Evolutionary conservation across 2,329 filamentous ascomycete species (phyloP).

Genomic region (Colletotrichum sp.): DNA sequence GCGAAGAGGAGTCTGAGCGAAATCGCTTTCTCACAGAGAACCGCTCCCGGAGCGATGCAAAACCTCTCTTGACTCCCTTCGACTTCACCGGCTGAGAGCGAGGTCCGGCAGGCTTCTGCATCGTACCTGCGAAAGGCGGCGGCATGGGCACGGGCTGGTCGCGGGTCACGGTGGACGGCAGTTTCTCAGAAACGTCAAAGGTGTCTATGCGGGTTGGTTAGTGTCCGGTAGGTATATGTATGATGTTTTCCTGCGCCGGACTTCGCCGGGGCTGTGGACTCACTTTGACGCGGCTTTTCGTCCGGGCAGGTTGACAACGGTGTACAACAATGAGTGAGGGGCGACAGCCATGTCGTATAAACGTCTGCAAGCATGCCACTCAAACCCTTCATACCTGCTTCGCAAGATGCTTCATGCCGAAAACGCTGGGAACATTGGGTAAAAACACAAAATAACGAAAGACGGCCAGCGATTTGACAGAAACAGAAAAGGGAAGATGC

Average conservation of each 20-base stretch:
- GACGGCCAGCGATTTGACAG: constrained; percentile 21
- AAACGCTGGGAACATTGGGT: neutral
- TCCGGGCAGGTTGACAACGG: constrained; percentile 42
- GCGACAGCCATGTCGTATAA: constrained; percentile 52
- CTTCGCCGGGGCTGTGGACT: constrained; percentile 25
- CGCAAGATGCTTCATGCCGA: constrained; percentile 17
- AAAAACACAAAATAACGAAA: constrained; percentile 12
- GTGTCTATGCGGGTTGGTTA: constrained; percentile 24
- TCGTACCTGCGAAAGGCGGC: constrained; percentile 30
- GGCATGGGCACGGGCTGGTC: constrained; percentile 35
- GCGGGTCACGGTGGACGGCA: constrained; percentile 29
- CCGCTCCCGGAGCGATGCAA: constrained; percentile 42
- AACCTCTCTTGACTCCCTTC: constrained; percentile 39
- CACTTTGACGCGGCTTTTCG: constrained; percentile 44
- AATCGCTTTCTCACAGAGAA: constrained; percentile 53
- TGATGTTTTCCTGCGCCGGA: neutral
- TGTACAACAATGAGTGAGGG: constrained; percentile 50
- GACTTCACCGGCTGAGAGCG: constrained; percentile 33
- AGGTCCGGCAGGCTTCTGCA: constrained; percentile 22
- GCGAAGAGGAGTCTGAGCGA: constrained; percentile 44
- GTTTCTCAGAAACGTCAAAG: constrained; percentile 27
- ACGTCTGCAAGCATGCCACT: constrained; percentile 46
- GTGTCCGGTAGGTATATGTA: neutral
- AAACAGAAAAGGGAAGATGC: neutral
- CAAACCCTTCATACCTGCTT: constrained; percentile 42